Conservation (phyloP, 805 yeast genomes). For the Ogataea sp. region DNA sequence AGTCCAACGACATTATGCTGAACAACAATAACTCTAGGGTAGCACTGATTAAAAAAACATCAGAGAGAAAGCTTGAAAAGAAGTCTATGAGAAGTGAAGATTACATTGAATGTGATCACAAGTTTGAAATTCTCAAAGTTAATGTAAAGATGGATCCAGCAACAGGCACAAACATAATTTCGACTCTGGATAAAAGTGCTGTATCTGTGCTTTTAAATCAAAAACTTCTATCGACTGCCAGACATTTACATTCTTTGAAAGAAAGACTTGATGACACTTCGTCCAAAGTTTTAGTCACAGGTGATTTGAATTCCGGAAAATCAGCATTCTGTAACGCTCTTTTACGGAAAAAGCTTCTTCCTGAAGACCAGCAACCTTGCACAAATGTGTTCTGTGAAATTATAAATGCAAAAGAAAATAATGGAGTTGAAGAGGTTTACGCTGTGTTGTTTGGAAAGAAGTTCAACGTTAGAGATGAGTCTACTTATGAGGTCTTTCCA, state of each 20-base stretch:
- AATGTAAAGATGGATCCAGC: conserved; percentile 49
- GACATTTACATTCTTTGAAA: conserved; percentile 62
- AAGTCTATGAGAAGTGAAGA: neutral
- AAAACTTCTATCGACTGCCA: conserved; percentile 54
- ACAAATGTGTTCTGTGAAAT: conserved; percentile 96
- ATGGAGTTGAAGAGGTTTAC: conserved; percentile 82
- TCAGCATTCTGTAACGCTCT: conserved; percentile 93
- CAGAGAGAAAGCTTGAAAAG: conserved; percentile 9
- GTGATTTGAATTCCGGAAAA: conserved; percentile 95
- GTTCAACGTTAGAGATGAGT: conserved; percentile 49
- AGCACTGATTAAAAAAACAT: conserved; percentile 41
- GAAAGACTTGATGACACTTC: conserved; percentile 86
- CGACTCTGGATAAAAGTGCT: conserved; percentile 57
- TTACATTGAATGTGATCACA: conserved; percentile 18
- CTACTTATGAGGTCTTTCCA: conserved; percentile 52
- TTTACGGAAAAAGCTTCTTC: conserved; percentile 66
- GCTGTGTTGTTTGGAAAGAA: conserved; percentile 59
- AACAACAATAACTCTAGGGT: conserved; percentile 44
- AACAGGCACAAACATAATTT: conserved; percentile 34
- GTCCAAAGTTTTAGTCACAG: conserved; percentile 92
- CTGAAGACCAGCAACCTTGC: conserved; percentile 97
- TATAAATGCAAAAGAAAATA: conserved; percentile 70
- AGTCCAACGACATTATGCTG: conserved; percentile 25
- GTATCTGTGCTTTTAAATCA: conserved; percentile 62
- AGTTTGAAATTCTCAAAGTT: conserved; percentile 55